Evolutionary conservation across 139 green algal genomes (phyloP), one percentile per base, ranked within the genome.

Genomic region (Microglena sp.): DNA sequence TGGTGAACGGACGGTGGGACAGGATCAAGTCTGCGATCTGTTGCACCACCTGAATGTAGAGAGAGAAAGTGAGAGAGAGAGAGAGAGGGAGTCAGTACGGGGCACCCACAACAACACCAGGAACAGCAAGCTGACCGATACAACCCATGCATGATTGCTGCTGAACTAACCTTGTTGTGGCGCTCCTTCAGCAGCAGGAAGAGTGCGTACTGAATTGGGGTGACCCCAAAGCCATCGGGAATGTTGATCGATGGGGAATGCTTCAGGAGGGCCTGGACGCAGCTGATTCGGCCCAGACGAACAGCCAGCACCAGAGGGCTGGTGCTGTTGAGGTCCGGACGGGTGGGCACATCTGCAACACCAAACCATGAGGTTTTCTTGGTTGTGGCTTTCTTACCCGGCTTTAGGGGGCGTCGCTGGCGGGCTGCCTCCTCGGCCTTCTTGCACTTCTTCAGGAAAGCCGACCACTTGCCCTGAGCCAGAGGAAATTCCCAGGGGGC

Each of bases 281-380:
- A 72, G n/a, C 54, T 44, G 21, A 60, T 32, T n/a, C 71, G 71
- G 33, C 59, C 53, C 58, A 77, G 54, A 11, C 71, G 65, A n/a
- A 70, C 66, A 0, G 71, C 71, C 33, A 73, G 62, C 21, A 73
- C 45, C 33, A 77, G 60, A 2, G 71, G 65, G 4, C 36, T 64
- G 5, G 71, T 70, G 7, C 36, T 30, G 22, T 54, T 35, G 31
- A 77, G 64, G 33, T 72, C 71, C 2, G 71, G 65, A 0, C 60
- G 53, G 0, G 63, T 61, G 21, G 70, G 70, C 64, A 77, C 60
- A 35, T 64, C 45, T 1, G 68, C 35, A 4, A 74, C 65, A 11
- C 63, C 64, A 21, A 75, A 70, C 62, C 62, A 75, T 36, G 6
- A n/a, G n/a, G n/a, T n/a, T n/a, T n/a, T n/a, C n/a, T n/a, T n/a